Percentiles rank a stretch among this genome's conserved stretches.
phyloP scores from a whole-genome alignment of 768 basidiomycete genomes.

The Pleurotus citrinopileatus region DNA sequence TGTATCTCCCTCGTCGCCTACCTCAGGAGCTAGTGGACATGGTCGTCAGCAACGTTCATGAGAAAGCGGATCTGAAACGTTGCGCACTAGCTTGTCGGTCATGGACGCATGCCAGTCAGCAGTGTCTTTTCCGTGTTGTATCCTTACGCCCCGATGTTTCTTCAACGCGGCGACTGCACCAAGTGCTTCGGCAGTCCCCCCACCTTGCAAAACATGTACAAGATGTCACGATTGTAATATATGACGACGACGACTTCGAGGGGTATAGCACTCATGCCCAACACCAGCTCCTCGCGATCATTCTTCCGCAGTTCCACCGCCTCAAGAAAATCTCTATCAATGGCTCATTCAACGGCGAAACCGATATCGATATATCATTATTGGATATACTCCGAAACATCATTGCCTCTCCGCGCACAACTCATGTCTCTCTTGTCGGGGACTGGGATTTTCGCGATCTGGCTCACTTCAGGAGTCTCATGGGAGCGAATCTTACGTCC shows the following conservation, averaged over 20 bases:
- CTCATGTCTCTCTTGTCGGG: background rate
- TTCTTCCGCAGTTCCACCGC: background rate
- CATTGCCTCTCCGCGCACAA: background rate
- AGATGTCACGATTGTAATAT: too few species aligned
- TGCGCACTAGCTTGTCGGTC: background rate
- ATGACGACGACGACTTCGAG: background rate
- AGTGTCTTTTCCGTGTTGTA: background rate
- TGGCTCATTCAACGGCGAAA: background rate
- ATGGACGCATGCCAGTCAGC: background rate
- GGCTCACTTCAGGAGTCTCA: background rate
- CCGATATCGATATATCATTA: background rate
- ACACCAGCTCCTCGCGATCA: background rate
- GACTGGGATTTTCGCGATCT: background rate
- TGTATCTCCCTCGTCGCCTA: too few species aligned
- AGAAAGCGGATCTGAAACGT: background rate
- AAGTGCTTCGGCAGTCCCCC: background rate
- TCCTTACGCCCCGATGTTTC: background rate
- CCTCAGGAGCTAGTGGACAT: background rate
- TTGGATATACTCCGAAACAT: background rate
- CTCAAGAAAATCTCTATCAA: background rate
- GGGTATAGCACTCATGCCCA: background rate
- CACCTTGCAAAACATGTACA: background rate
- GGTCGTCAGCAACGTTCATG: background rate
- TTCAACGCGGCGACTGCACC: background rate
- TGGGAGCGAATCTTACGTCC: background rate